phyloP scores from a whole-genome alignment of 2,329 filamentous ascomycete genomes.

The Pseudogymnoascus pannorum region DNA sequence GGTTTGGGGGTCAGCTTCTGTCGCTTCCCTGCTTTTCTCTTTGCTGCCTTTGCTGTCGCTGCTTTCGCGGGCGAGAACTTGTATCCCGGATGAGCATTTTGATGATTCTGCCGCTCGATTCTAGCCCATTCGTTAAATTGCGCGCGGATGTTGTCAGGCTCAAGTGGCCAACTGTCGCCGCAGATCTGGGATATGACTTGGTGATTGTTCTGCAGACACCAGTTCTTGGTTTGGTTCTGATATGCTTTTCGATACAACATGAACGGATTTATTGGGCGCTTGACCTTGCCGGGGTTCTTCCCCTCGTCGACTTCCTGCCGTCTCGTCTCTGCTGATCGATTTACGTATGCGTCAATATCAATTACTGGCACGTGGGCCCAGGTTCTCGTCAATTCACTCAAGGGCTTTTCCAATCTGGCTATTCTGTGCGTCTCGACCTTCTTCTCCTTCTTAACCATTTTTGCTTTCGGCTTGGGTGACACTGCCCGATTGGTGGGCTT shows the following conservation, averaged over 20 bases:
- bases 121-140: conserved; percentile 73
- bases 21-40: conserved; percentile 38
- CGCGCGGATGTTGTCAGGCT: conserved; percentile 63
- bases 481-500: conserved; percentile 18
- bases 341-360: conserved; percentile 76
- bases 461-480: conserved; percentile 27
- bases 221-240: conserved; percentile 75
- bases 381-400: conserved; percentile 64
- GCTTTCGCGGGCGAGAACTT: conserved; percentile 85
- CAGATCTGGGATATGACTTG: conserved; percentile 83
- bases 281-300: conserved; percentile 67
- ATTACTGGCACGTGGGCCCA: conserved; percentile 55
- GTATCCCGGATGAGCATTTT: conserved; percentile 79
- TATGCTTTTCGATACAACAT: conserved; percentile 95
- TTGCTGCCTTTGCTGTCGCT: conserved; percentile 34
- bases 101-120: conserved; percentile 77
- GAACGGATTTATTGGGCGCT: conserved; percentile 94
- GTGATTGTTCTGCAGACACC: conserved; percentile 82
- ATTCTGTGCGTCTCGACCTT: conserved; percentile 38
- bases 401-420: conserved; percentile 54
- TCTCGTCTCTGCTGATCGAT: conserved; percentile 60
- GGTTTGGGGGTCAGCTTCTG: conserved; percentile 16
- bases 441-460: conserved; percentile 32
- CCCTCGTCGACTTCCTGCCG: conserved; percentile 60
- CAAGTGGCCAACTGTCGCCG: conserved; percentile 77